These are phyloP conservation scores for Circinella minor DNA, from an alignment of 371 early-diverging fungal genomes.

Conservation along the genomic window DNA sequence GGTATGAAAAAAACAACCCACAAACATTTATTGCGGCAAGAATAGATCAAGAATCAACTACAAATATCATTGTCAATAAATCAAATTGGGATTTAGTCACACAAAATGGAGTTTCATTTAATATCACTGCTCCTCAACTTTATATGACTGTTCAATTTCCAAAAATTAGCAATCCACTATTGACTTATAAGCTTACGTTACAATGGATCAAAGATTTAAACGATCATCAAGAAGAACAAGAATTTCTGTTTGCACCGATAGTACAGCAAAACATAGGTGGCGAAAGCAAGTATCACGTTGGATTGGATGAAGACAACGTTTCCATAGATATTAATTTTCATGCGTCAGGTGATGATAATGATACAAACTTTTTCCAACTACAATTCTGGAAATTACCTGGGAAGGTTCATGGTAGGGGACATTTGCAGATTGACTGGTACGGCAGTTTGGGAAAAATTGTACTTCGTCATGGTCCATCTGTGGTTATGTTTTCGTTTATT, in stretches of 20 bases:
- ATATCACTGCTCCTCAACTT: neutral
- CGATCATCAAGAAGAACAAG: conserved; percentile 12
- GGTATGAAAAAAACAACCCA: neutral
- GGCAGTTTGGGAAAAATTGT: conserved; percentile 71
- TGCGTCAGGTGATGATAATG: conserved; percentile 18
- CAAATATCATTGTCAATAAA: neutral
- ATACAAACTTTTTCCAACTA: conserved; percentile 35
- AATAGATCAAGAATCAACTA: neutral
- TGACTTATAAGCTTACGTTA: conserved; percentile 59
- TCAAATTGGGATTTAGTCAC: neutral
- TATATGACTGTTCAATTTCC: conserved; percentile 55
- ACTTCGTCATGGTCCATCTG: conserved; percentile 62
- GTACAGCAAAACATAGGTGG: conserved; percentile 71
- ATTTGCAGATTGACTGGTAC: conserved; percentile 71
- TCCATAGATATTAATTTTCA: conserved; percentile 35
- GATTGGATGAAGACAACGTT: neutral
- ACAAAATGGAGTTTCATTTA: neutral
- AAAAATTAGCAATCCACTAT: conserved; percentile 59
- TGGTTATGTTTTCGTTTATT: conserved; percentile 36
- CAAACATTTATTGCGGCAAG: conserved; percentile 11
- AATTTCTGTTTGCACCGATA: conserved; percentile 52
- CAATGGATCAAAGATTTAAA: neutral
- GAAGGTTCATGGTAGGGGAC: conserved; percentile 27
- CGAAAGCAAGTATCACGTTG: conserved; percentile 38
- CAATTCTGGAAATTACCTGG: conserved; percentile 63